Evolutionary conservation across 2,329 filamentous ascomycete species (phyloP).

Genomic region (Exserohilum rostratum): DNA sequence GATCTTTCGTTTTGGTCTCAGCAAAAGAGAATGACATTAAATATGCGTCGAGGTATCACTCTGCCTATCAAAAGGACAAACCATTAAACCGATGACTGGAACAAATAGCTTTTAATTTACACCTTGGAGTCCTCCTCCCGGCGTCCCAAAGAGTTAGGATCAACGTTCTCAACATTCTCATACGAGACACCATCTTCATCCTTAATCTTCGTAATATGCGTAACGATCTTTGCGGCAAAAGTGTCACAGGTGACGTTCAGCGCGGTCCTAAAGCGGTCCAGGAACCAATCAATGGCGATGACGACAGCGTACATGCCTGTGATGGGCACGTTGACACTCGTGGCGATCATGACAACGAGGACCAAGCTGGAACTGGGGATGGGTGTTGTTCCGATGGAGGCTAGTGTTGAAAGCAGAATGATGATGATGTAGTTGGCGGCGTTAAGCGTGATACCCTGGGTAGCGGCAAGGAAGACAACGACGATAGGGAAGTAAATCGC

Average conservation of each 20-base stretch:
- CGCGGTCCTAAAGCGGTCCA: constrained; percentile 62
- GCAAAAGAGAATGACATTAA: constrained; percentile 1
- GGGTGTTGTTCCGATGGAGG: constrained; percentile 61
- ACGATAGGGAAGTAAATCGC: constrained; percentile 63
- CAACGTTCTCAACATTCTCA: constrained; percentile 13
- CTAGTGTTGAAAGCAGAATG: constrained; percentile 56
- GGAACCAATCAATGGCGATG: constrained; percentile 62
- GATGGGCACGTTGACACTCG: constrained; percentile 53
- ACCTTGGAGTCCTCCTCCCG: constrained; percentile 7
- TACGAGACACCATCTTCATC: constrained; percentile 37
- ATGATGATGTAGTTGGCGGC: constrained; percentile 58
- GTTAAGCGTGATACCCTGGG: constrained; percentile 55
- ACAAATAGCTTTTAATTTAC: neutral
- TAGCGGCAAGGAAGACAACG: constrained; percentile 60
- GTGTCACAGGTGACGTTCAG: constrained; percentile 60
- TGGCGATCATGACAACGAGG: constrained; percentile 59
- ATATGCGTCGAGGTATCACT: neutral
- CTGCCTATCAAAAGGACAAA: neutral
- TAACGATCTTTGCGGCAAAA: constrained; percentile 52
- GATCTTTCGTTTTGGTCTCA: neutral
- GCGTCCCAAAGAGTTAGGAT: constrained; percentile 15
- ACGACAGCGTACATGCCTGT: constrained; percentile 61
- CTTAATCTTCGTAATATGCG: constrained; percentile 48
- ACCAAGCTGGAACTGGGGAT: constrained; percentile 61
- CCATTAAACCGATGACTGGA: neutral